Evolutionary conservation across 169 alveolate species (phyloP), one percentile per base, ranked within the genome.

Genomic region (Eimeria necatrix): DNA sequence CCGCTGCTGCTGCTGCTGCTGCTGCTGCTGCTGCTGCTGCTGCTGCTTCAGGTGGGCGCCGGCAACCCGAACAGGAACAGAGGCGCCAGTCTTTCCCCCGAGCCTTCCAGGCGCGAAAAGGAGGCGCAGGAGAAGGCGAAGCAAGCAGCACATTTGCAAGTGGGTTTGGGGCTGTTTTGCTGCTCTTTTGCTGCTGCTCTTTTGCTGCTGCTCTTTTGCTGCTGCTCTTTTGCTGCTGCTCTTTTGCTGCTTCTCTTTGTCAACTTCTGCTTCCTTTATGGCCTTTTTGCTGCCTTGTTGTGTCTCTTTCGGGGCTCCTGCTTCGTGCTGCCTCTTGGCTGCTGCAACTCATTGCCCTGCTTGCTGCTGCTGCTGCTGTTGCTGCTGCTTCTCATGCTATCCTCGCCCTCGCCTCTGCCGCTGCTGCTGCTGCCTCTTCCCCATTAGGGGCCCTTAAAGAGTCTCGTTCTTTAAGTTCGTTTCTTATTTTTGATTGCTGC

Each of bases 81-180:
- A 56, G 76, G 41, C 18, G 76, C 76, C 26, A 5, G 8, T 9
- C 9, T 14, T 24, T 10, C 9, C 9, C 76, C 18, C 20, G 76
- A n/a, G 26, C 26, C 26, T 5, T 14, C 76, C 8, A 9, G 76
- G 26, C 76, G 76, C 14, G 76, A 64, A 24, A 64, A 24, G 26
- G 76, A 64, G 20, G 76, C 26, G 8, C 8, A 10, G 14, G 76
- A 64, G 76, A 64, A 64, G 76, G 76, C 76, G 41, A 64, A 64
- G 76, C 76, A 64, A n/a, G 76, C 76, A 64, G 76, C 76, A 5
- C 76, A 10, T 9, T 10, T 64, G 76, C 76, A 64, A 24, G 76
- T 20, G 26, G 20, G 18, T 24, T 20, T 20, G 9, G 32, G 14
- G 8, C 20, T 14, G 14, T 56, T 56, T 56, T n/a, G 41, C 76